A percentile compares a stretch with the other conserved stretches of the same genome.
Evolutionary conservation across 805 yeast genomes (phyloP).

Genomic region (Huiozyma naganishii): DNA sequence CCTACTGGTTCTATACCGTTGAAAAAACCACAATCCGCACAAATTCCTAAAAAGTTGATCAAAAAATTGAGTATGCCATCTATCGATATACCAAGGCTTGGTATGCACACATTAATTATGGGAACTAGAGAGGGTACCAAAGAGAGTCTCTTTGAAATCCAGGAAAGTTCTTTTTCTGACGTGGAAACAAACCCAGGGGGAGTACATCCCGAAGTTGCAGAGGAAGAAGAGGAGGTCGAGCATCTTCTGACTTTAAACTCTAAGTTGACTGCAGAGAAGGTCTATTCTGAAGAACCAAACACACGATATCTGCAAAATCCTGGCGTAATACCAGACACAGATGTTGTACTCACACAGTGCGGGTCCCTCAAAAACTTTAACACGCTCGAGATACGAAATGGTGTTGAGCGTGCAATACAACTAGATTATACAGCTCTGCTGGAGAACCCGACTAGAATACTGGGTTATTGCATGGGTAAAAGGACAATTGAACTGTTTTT

Average conservation of each 20-base stretch:
- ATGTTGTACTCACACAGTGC: slow-evolving; percentile 24
- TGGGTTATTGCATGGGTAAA: slow-evolving; percentile 29
- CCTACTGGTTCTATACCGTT: neutral
- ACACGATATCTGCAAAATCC: slow-evolving; percentile 20
- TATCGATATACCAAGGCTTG: slow-evolving; percentile 49
- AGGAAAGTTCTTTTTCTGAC: slow-evolving; percentile 5
- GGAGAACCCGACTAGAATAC: slow-evolving; percentile 30
- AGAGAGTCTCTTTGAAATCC: slow-evolving; percentile 5
- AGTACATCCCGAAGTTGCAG: neutral
- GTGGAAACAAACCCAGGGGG: slow-evolving; percentile 11
- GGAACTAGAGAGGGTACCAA: slow-evolving; percentile 37
- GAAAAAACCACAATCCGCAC: neutral
- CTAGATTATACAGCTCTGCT: slow-evolving; percentile 26
- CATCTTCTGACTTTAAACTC: slow-evolving; percentile 23
- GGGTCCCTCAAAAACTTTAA: slow-evolving; percentile 23
- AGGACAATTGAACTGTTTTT: slow-evolving; percentile 33
- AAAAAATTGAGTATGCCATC: slow-evolving; percentile 34
- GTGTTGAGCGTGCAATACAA: slow-evolving; percentile 28
- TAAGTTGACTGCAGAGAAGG: slow-evolving; percentile 16
- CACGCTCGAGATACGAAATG: slow-evolving; percentile 26
- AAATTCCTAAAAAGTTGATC: slow-evolving; percentile 7
- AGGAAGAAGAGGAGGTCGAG: slow-evolving; percentile 15
- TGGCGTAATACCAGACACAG: slow-evolving; percentile 22
- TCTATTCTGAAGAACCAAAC: slow-evolving; percentile 24
- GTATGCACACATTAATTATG: slow-evolving; percentile 53